Evolutionary conservation across 2,329 filamentous ascomycete genomes (phyloP).

Genomic region (Trematosphaeria pertusa): DNA sequence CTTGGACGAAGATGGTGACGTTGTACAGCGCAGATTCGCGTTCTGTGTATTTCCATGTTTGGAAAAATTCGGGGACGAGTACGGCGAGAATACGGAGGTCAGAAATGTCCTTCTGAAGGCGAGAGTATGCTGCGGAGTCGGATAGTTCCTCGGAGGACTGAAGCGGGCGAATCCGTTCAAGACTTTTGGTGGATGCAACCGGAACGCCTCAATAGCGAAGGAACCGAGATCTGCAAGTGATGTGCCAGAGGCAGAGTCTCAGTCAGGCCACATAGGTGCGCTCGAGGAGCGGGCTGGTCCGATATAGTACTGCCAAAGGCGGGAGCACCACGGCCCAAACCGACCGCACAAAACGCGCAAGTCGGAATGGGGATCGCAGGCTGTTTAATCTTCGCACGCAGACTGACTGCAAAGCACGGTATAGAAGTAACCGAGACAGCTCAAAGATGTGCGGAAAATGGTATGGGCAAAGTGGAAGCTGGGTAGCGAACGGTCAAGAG

Average conservation of each 20-base stretch:
- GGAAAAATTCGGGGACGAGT: constrained; percentile 38
- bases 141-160: constrained; percentile 9
- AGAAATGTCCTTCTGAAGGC: constrained; percentile 40
- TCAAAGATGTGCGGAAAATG: constrained; percentile 84
- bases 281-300: constrained; percentile 32
- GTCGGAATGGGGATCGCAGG: constrained; percentile 34
- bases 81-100: constrained; percentile 31
- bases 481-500: too few species aligned
- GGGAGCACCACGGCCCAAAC: constrained; percentile 36
- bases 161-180: too few species aligned
- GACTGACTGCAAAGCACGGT: constrained; percentile 92
- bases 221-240: constrained; percentile 6
- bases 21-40: constrained; percentile 21
- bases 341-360: constrained; percentile 44
- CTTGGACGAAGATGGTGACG: constrained; percentile 31
- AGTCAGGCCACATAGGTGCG: constrained; percentile 27
- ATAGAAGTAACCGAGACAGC: constrained; percentile 79
- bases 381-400: constrained; percentile 80
- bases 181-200: too few species aligned
- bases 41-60: constrained; percentile 45
- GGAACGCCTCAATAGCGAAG: too few species aligned
- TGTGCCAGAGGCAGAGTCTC: constrained; percentile 35
- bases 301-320: constrained; percentile 32
- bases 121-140: constrained; percentile 35
- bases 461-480: not conserved